These are phyloP conservation scores for Saxispiralis lemnorum DNA, from an alignment of 495 filamentous ascomycete genomes.

Conservation along the genomic window DNA sequence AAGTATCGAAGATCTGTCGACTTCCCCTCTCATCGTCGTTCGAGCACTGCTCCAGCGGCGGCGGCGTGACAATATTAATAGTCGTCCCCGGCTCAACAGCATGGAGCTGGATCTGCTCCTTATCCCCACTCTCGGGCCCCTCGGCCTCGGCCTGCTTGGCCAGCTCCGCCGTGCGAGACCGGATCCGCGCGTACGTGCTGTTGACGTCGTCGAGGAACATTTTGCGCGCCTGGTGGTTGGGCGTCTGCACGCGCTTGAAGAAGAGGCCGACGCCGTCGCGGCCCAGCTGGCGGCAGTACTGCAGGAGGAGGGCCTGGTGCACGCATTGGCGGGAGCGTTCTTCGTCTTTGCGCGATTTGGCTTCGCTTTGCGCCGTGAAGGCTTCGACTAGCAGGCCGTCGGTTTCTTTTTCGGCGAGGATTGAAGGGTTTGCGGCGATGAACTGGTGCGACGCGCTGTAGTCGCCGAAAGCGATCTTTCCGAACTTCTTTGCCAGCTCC, in stretches of 20 bases:
- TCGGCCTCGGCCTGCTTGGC: constrained; percentile 46
- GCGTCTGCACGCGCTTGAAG: constrained; percentile 88
- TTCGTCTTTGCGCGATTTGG: constrained; percentile 31
- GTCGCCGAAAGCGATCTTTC: constrained; percentile 55
- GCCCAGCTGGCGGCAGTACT: constrained; percentile 83
- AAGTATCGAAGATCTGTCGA: constrained; percentile 64
- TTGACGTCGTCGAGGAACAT: constrained; percentile 87
- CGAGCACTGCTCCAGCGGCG: constrained; percentile 42
- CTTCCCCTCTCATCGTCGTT: constrained; percentile 37
- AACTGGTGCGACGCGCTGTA: constrained; percentile 58
- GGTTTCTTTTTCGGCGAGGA: constrained; percentile 73
- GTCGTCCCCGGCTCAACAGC: constrained; percentile 85
- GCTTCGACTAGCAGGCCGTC: constrained; percentile 81
- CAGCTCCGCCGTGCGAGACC: constrained; percentile 60
- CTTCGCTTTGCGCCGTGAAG: constrained; percentile 66
- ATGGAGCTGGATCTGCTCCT: constrained; percentile 84
- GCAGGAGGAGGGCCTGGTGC: constrained; percentile 78
- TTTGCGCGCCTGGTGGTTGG: constrained; percentile 75
- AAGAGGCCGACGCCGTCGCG: constrained; percentile 78
- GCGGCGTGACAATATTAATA: constrained; percentile 58
- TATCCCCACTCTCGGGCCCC: constrained; percentile 33
- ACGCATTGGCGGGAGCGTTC: constrained; percentile 75
- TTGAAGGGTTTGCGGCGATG: constrained; percentile 52
- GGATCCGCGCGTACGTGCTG: constrained; percentile 67
- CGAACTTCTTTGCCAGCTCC: constrained; percentile 57